Evolutionary conservation across 2,329 filamentous ascomycete species (phyloP), one percentile per base, ranked within the genome.

Genomic region (Beauveria asiatica): DNA sequence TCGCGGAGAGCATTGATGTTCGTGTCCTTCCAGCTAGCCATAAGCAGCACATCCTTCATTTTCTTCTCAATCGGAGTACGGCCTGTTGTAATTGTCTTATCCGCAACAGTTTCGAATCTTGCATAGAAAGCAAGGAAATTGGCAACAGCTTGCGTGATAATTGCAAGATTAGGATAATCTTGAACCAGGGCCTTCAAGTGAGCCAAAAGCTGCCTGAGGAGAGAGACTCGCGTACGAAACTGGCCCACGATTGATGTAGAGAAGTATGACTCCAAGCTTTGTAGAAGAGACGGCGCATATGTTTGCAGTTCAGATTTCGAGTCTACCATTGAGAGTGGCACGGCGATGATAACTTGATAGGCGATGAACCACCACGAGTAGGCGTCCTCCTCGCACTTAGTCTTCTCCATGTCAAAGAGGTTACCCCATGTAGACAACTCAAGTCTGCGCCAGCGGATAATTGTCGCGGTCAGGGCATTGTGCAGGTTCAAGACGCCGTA

Each of bases 11-110:
- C 90, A 52, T 88, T 87, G 63, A 99, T 95, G 68, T 97, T 99
- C 23, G 90, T 96, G 67, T 99, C 94, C 72, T 96, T 97, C 95
- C 95, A 99, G 72, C 92, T 97, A 8, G 92, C 92, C 67, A 99
- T 78, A 57, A 96, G 84, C 17, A 99, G 82, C n/a, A 97, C 86
- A 66, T 97, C 90, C 70, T 89, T 93, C 81, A 97, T 90, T 61
- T 91, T 86, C 73, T 92, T 96, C 71, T 97, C 93, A n/a, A 97
- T 80, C 0, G 82, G 79, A 7, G 80, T 76, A 59, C 91, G 84
- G n/a, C 87, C 89, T 49, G 83, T 83, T 21, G 76, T 75, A 41
- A 97, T 80, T 1, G 80, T 75, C 63, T 90, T 86, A 13, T 80
- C 75, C 8, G 92, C 83, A 5, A 82, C 76, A 61, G 79, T 78